A percentile compares a stretch with the other conserved stretches of the same genome.
Conservation (phyloP, 345 rosid genomes). For the Sisymbrium altissimum region DNA sequence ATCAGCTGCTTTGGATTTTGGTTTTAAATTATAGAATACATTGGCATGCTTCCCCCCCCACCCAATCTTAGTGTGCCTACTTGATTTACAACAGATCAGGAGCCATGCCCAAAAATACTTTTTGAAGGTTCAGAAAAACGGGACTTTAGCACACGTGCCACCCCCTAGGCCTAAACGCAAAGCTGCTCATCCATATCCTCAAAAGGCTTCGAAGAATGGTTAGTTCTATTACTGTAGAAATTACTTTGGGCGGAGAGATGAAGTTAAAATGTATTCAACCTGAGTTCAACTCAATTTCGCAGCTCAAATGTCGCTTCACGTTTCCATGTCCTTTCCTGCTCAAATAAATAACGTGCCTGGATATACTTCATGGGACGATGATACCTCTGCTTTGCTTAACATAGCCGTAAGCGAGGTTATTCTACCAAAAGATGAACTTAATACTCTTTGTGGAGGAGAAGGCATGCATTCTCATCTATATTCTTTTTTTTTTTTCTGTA, state of each 20-base stretch:
- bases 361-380: slow-evolving; percentile 43
- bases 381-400: slow-evolving; percentile 48
- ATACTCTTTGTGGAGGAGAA: slow-evolving; percentile 19
- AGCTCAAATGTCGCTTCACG: slow-evolving; percentile 50
- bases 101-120: slow-evolving; percentile 93
- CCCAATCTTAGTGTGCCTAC: background rate
- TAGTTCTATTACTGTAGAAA: background rate
- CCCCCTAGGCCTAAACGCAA: slow-evolving; percentile 91
- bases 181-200: slow-evolving; percentile 95
- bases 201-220: slow-evolving; percentile 82
- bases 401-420: slow-evolving; percentile 22
- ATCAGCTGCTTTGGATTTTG: background rate
- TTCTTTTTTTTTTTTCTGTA: background rate
- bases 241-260: slow-evolving; percentile 4
- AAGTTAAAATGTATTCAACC: background rate
- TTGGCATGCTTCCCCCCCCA: background rate
- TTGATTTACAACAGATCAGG: slow-evolving; percentile 53
- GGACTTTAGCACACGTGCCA: slow-evolving; percentile 79
- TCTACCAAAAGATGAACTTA: slow-evolving; percentile 26
- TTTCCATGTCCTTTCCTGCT: slow-evolving; percentile 47
- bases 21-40: background rate
- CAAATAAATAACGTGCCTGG: slow-evolving; percentile 39
- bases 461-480: slow-evolving; percentile 15
- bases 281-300: slow-evolving; percentile 20
- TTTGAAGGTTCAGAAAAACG: slow-evolving; percentile 75